phyloP scores from a whole-genome alignment of 345 rosid species.

The Gossypium stocksii region DNA sequence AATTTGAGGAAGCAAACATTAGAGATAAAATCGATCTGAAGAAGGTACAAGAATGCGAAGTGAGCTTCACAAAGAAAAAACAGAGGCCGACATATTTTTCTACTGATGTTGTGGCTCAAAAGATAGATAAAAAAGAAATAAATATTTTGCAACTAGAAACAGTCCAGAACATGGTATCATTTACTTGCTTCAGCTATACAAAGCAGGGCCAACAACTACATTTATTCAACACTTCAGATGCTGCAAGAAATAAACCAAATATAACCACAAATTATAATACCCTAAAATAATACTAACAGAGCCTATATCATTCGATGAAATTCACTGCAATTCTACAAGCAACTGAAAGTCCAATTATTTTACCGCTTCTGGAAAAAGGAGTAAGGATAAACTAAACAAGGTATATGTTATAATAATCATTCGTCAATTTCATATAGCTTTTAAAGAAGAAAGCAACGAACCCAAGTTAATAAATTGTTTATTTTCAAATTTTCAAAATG shows the following conservation, averaged over 20 bases:
- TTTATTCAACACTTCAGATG: not conserved
- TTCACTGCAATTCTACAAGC: not conserved
- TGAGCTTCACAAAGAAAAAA: conserved; percentile 95
- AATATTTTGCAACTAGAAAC: not conserved
- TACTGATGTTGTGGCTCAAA: conserved; percentile 78
- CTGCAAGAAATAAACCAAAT: not conserved
- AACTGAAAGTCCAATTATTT: not conserved
- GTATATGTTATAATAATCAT: not conserved
- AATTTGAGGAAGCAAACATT: conserved; percentile 47
- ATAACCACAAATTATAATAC: not conserved
- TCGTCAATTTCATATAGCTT: not conserved
- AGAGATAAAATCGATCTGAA: conserved; percentile 69
- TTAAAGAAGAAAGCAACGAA: not conserved
- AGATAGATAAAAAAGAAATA: conserved; percentile 77
- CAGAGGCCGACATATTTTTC: conserved; percentile 67
- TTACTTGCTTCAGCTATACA: not conserved
- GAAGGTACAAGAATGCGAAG: conserved; percentile 81
- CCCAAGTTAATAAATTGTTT: not conserved
- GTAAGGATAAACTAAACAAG: not conserved
- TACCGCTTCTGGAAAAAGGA: not conserved
- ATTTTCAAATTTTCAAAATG: not conserved
- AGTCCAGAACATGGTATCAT: not conserved
- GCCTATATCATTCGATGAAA: not conserved
- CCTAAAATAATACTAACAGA: not conserved
- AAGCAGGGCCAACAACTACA: not conserved